These are phyloP conservation scores for Agaricus sinodeliciosus DNA, from an alignment of 768 basidiomycete species.

Conservation along the genomic window DNA sequence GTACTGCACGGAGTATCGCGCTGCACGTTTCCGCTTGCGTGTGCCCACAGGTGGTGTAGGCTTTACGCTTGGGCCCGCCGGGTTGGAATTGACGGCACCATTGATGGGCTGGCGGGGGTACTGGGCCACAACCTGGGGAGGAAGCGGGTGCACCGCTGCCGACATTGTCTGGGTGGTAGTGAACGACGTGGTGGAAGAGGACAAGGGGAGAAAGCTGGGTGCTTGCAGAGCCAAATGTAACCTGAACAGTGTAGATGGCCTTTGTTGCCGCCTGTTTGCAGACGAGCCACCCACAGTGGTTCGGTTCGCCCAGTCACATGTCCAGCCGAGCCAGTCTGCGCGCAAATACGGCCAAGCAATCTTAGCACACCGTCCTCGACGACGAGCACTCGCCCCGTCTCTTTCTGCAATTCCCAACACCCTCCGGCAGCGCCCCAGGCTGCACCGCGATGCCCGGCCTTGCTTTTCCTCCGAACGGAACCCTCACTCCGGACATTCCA, in stretches of 20 bases:
- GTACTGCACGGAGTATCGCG: slow-evolving; percentile 79
- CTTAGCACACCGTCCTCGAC: slow-evolving; percentile 34
- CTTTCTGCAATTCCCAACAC: slow-evolving; percentile 8
- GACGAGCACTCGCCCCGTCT: slow-evolving; percentile 25
- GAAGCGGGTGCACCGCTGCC: slow-evolving; percentile 64
- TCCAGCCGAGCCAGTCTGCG: not conserved
- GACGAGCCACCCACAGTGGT: slow-evolving; percentile 8
- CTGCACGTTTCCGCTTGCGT: slow-evolving; percentile 79
- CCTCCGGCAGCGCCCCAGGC: slow-evolving; percentile 8
- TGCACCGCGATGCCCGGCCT: slow-evolving; percentile 49
- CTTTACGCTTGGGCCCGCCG: slow-evolving; percentile 55
- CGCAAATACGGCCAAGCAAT: slow-evolving; percentile 34
- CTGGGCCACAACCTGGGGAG: slow-evolving; percentile 54
- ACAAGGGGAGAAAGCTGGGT: slow-evolving; percentile 26
- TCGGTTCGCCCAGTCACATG: slow-evolving; percentile 7
- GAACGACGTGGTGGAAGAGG: slow-evolving; percentile 46
- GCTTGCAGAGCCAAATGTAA: slow-evolving; percentile 34
- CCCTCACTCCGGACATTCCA: slow-evolving; percentile 48
- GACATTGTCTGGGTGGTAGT: slow-evolving; percentile 55
- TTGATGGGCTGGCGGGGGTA: slow-evolving; percentile 59
- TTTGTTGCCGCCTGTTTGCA: slow-evolving; percentile 31
- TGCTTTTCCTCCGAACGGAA: slow-evolving; percentile 43
- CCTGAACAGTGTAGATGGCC: slow-evolving; percentile 28
- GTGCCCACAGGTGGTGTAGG: slow-evolving; percentile 66
- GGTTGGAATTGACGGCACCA: slow-evolving; percentile 27